Evolutionary conservation across 352 stramenopile species (phyloP).

Genomic region (Phytophthora foliorum): DNA sequence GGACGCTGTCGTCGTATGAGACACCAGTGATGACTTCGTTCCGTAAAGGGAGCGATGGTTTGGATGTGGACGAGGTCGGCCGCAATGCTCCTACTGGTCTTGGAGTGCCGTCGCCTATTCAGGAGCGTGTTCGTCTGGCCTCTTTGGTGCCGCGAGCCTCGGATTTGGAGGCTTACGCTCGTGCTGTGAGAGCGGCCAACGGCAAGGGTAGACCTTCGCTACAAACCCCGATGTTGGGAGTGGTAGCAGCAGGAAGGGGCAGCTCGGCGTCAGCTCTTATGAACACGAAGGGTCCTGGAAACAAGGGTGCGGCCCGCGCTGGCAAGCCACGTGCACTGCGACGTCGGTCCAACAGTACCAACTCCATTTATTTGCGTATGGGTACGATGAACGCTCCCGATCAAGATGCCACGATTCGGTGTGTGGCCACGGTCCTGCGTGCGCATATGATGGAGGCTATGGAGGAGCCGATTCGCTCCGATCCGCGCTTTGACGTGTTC

Average conservation of each 20-base stretch:
- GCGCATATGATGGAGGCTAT: slow-evolving; percentile 95
- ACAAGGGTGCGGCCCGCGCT: slow-evolving; percentile 24
- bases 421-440: slow-evolving; percentile 95
- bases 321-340: slow-evolving; percentile 54
- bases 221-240: slow-evolving; percentile 31
- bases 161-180: slow-evolving; percentile 68
- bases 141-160: slow-evolving; percentile 53
- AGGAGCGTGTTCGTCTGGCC: slow-evolving; percentile 72
- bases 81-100: slow-evolving; percentile 23
- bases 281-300: slow-evolving; percentile 10
- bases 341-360: slow-evolving; percentile 96
- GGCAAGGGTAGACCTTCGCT: slow-evolving; percentile 31
- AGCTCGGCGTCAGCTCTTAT: slow-evolving; percentile 34
- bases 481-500: slow-evolving; percentile 79
- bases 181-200: slow-evolving; percentile 36
- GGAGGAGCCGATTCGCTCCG: slow-evolving; percentile 54
- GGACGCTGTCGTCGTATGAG: slow-evolving; percentile 84
- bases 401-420: slow-evolving; percentile 96
- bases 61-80: slow-evolving; percentile 39
- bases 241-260: slow-evolving; percentile 20
- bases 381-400: slow-evolving; percentile 96
- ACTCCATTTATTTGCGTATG: slow-evolving; percentile 94
- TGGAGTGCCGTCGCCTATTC: slow-evolving; percentile 67
- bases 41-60: slow-evolving; percentile 54
- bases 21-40: slow-evolving; percentile 63